Base-by-base conservation (phyloP, 129 eudicot genomes). In the Solidago caesia region DNA sequence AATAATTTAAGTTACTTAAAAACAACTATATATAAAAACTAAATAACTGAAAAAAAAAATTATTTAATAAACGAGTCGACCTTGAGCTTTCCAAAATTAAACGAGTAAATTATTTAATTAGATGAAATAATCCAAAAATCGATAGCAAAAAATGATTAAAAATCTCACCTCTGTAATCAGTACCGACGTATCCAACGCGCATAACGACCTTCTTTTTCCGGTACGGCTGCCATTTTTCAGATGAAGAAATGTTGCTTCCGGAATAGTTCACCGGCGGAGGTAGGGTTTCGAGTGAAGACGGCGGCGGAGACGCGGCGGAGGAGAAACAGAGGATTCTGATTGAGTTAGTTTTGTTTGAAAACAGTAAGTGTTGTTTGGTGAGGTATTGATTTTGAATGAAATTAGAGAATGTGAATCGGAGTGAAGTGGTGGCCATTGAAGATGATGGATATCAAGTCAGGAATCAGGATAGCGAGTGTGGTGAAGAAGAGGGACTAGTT, bases 141-240 rank as follows among this genome's bases (percentile, higher is more conserved):
- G 59, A 21, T 21, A 21, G 21, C 21, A 21, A 13, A 25, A 51
- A 51, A 2, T 1, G 8, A 62, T 25, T 8, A 25, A 33, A 29
- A 0, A 33, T 11, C 29, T 4, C 13, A 86, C 98, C 98, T 93
- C 85, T 81, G 77, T 93, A 93, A 78, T 88, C 83, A 63, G 98
- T 79, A 57, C 98, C 98, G 16, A 90, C 95, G 79, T 93, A 93
- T 13, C 98, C 96, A 25, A 93, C 89, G 74, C 98, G 96, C 98
- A 93, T 90, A 6, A 93, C 98, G 5, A 93, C 98, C 76, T 93
- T 93, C 85, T 93, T 93, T 84, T 93, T 93, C 71, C 85, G 89
- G 72, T 80, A 84, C 5, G 96, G 79, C 68, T 90, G 90, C 98
- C 96, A 93, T 85, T 84, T 85, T 13, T 14, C 25, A 5, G 5